Percentiles rank a stretch among this genome's conserved stretches.
phyloP scores from a whole-genome alignment of 352 stramenopile species.

The Globisporangium cylindrosporum region DNA sequence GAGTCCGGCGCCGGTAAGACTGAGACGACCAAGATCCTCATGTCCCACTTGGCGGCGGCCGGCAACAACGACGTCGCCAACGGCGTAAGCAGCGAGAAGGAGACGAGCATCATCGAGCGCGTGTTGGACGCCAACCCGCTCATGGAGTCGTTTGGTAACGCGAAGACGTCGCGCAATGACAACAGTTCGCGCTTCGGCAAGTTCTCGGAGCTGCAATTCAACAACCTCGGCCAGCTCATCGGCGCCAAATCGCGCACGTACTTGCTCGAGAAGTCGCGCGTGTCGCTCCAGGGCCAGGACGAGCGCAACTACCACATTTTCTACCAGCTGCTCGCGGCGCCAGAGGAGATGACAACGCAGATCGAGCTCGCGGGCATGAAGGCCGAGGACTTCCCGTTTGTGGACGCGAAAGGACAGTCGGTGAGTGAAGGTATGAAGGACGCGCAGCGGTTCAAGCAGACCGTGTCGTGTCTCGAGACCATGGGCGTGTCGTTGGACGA shows the following conservation, averaged over 20 bases:
- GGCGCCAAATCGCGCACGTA: constrained; percentile 82
- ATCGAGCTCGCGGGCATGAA: constrained; percentile 72
- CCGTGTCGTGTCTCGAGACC: constrained; percentile 71
- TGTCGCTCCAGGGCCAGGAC: constrained; percentile 87
- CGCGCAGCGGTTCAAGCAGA: constrained; percentile 66
- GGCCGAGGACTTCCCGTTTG: constrained; percentile 81
- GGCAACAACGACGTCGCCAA: constrained; percentile 33
- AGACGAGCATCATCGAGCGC: constrained; percentile 77
- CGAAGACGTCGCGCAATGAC: constrained; percentile 95
- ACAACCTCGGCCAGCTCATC: constrained; percentile 79
- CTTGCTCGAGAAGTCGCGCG: constrained; percentile 86
- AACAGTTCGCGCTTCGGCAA: constrained; percentile 96
- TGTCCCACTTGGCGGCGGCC: constrained; percentile 89
- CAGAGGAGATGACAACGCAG: constrained; percentile 44
- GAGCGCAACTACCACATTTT: constrained; percentile 99
- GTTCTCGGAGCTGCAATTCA: constrained; percentile 95
- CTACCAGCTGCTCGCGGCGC: constrained; percentile 91
- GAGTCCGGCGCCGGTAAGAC: constrained; percentile 91
- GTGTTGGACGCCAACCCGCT: constrained; percentile 84
- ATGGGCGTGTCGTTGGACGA: constrained; percentile 67
- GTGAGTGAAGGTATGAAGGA: constrained; percentile 70
- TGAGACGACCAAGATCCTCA: constrained; percentile 94
- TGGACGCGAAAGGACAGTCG: constrained; percentile 42
- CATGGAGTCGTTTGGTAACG: constrained; percentile 95
- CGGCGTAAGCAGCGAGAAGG: constrained; percentile 17